Evolutionary conservation across 2,329 filamentous ascomycete species (phyloP).

Genomic region (Simplicillium sp.): DNA sequence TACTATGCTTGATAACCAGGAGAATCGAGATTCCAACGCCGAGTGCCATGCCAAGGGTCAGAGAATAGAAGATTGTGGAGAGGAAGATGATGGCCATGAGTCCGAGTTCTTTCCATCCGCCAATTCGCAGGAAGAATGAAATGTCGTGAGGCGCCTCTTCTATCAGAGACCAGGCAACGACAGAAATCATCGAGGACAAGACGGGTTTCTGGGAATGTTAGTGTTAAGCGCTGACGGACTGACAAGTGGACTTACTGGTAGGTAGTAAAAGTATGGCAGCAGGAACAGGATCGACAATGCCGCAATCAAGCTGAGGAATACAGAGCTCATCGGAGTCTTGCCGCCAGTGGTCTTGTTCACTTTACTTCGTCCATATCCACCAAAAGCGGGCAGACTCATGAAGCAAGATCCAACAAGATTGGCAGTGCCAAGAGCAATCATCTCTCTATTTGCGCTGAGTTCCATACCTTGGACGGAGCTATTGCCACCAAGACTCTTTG

Average conservation of each 20-base stretch:
- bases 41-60: conserved; percentile 86
- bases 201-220: conserved; percentile 65
- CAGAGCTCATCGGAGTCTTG: conserved; percentile 85
- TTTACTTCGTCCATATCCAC: conserved; percentile 92
- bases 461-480: conserved; percentile 69
- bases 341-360: conserved; percentile 89
- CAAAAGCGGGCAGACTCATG: conserved; percentile 87
- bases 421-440: conserved; percentile 82
- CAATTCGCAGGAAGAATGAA: conserved; percentile 76
- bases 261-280: conserved; percentile 85
- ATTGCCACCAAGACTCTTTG: conserved; percentile 71
- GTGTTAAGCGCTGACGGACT: neutral
- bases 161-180: conserved; percentile 88
- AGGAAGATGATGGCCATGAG: conserved; percentile 88
- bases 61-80: conserved; percentile 88
- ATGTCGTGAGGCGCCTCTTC: conserved; percentile 94
- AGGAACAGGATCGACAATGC: conserved; percentile 73
- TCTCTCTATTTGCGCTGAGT: conserved; percentile 83
- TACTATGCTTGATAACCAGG: conserved; percentile 82
- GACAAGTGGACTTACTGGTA: conserved; percentile 58
- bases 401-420: conserved; percentile 91
- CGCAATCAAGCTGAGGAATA: conserved; percentile 76
- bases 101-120: conserved; percentile 74
- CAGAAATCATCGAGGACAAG: conserved; percentile 85
- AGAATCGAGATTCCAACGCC: conserved; percentile 87